Percentiles rank a stretch among this genome's conserved stretches.
phyloP scores from a whole-genome alignment of 768 basidiomycete species.

The Hortiboletus campestris region DNA sequence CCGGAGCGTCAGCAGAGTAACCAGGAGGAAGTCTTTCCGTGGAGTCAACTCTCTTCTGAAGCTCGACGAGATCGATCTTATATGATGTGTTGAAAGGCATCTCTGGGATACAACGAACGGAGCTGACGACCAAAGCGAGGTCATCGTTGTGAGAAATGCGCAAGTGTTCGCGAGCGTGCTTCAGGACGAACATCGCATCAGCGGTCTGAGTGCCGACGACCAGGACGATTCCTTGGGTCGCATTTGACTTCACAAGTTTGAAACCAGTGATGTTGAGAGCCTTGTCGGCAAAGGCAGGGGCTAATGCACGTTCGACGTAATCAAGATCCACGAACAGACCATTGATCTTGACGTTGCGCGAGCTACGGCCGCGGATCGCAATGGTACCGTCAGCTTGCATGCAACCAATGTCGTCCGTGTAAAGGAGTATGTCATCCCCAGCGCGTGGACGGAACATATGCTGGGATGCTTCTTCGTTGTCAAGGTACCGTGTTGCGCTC shows the following conservation, averaged over 20 bases:
- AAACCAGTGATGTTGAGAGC: slow-evolving; percentile 5
- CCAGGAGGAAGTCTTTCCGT: slow-evolving; percentile 3
- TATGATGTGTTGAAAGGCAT: slow-evolving; percentile 17
- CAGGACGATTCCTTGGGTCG: slow-evolving; percentile 4
- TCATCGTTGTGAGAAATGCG: slow-evolving; percentile 4
- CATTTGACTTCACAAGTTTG: slow-evolving; percentile 14
- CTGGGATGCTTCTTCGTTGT: slow-evolving; percentile 12
- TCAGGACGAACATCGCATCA: slow-evolving; percentile 10
- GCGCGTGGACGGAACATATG: slow-evolving; percentile 17
- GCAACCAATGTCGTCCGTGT: slow-evolving; percentile 16
- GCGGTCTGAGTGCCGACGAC: slow-evolving; percentile 2
- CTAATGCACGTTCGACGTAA: slow-evolving; percentile 16
- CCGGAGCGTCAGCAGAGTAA: slow-evolving; percentile 1
- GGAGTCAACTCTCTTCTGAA: slow-evolving; percentile 13
- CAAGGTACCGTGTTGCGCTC: slow-evolving; percentile 12
- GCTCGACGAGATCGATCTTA: slow-evolving; percentile 14
- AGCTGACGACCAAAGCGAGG: slow-evolving; percentile 7
- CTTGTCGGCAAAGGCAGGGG: slow-evolving; percentile 10
- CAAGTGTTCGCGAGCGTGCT: slow-evolving; percentile 13
- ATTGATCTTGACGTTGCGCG: slow-evolving; percentile 17
- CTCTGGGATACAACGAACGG: slow-evolving; percentile 11
- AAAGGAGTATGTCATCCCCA: slow-evolving; percentile 12
- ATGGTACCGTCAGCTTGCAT: slow-evolving; percentile 18
- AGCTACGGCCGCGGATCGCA: slow-evolving; percentile 11
- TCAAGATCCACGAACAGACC: slow-evolving; percentile 17